Percentiles rank a stretch among this genome's conserved stretches.
Evolutionary conservation across 306 rosid species (phyloP).

Genomic region (Medicago lupulina): DNA sequence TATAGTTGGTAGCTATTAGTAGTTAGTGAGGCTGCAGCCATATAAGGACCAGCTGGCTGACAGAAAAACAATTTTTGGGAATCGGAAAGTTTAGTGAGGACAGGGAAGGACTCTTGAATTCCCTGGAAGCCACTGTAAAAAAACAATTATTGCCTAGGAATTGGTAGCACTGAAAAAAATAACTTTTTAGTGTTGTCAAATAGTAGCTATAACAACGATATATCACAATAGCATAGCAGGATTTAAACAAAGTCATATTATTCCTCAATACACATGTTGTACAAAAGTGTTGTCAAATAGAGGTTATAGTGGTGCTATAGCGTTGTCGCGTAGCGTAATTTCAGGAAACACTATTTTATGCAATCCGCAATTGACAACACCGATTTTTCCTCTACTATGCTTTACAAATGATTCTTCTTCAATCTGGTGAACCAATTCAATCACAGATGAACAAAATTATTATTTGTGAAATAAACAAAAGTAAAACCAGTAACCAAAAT

Average conservation of each 20-base stretch:
- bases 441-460: background rate
- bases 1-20: background rate
- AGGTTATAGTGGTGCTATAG: background rate
- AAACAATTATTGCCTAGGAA: background rate
- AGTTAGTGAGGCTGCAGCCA: conserved; percentile 10
- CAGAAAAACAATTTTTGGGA: background rate
- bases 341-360: background rate
- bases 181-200: background rate
- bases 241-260: background rate
- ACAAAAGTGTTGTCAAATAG: background rate
- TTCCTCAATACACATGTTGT: background rate
- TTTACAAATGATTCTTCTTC: background rate
- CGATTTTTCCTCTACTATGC: background rate
- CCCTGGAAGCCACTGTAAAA: background rate
- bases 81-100: background rate
- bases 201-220: background rate
- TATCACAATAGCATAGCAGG: background rate
- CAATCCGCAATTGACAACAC: background rate
- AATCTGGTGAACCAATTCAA: background rate
- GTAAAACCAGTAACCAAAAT: conserved; percentile 9
- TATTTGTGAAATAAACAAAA: background rate
- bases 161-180: background rate
- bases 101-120: background rate
- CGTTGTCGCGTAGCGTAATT: background rate
- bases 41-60: background rate